phyloP scores from a whole-genome alignment of 495 filamentous ascomycete genomes.

The Neurospora tetraspora region DNA sequence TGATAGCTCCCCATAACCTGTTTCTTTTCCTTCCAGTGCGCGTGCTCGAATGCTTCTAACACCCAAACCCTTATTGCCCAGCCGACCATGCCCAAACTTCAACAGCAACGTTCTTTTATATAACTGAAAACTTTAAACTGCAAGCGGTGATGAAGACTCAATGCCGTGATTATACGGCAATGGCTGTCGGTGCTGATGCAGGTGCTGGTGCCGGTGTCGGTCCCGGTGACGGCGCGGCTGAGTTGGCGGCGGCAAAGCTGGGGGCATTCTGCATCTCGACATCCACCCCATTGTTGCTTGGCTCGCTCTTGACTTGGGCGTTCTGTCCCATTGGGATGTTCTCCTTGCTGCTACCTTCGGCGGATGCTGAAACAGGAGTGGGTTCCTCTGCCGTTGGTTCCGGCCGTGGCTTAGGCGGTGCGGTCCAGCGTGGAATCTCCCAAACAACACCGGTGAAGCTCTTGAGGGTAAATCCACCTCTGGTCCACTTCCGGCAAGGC shows the following conservation, averaged over 20 bases:
- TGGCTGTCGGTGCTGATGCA: not conserved
- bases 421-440: constrained; percentile 76
- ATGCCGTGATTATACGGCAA: not conserved
- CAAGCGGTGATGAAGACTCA: not conserved
- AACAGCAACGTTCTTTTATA: not conserved
- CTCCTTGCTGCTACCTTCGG: constrained; percentile 67
- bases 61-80: not conserved
- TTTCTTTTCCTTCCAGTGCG: not conserved
- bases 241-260: constrained; percentile 29
- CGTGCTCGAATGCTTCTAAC: not conserved
- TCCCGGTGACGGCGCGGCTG: constrained; percentile 26
- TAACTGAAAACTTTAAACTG: not conserved
- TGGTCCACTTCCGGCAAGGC: constrained; percentile 85
- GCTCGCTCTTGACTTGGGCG: constrained; percentile 62
- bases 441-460: constrained; percentile 87
- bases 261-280: constrained; percentile 35
- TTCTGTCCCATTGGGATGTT: constrained; percentile 39
- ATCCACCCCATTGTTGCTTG: constrained; percentile 49
- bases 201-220: constrained; percentile 3
- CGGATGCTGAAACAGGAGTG: constrained; percentile 29
- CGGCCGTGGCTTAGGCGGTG: constrained; percentile 46
- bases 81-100: not conserved
- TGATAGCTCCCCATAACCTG: not conserved
- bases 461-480: constrained; percentile 71
- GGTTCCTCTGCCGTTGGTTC: constrained; percentile 24